phyloP scores from a whole-genome alignment of 257 asterid species.

The Cordia subcordata region DNA sequence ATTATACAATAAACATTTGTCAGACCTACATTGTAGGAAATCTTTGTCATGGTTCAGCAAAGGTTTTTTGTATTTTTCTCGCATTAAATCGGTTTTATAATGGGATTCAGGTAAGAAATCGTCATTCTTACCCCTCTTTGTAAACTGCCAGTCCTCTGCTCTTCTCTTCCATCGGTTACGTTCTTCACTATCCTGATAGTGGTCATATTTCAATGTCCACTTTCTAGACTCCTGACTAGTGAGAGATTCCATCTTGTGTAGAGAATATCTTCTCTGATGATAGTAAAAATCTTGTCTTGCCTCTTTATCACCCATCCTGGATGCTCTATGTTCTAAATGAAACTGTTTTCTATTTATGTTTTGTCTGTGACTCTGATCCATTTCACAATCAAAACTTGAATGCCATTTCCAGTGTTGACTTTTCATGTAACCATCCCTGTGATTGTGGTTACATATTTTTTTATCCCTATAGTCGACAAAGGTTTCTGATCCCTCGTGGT shows the following conservation, averaged over 20 bases:
- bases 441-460: constrained; percentile 23
- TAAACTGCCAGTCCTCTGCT: constrained; percentile 21
- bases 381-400: constrained; percentile 23
- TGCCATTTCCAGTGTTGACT: constrained; percentile 20
- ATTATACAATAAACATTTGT: constrained; percentile 20
- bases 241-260: constrained; percentile 17
- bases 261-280: constrained; percentile 23
- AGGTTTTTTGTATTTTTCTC: constrained; percentile 25
- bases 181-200: constrained; percentile 18
- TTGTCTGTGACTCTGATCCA: constrained; percentile 17
- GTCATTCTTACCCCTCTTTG: constrained; percentile 23
- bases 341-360: constrained; percentile 16
- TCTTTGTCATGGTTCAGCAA: constrained; percentile 21
- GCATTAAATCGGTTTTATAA: constrained; percentile 15
- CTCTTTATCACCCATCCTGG: constrained; percentile 21
- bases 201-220: constrained; percentile 16
- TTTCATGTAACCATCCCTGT: constrained; percentile 22
- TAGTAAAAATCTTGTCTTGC: constrained; percentile 19
- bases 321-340: constrained; percentile 16
- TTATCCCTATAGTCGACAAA: constrained; percentile 14
- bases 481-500: constrained; percentile 16
- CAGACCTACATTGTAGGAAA: constrained; percentile 16
- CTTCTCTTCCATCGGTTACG: constrained; percentile 18
- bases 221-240: constrained; percentile 18
- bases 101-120: constrained; percentile 20